These are phyloP conservation scores for Priceomyces medius DNA, from an alignment of 805 yeast species.

Conservation along the genomic window DNA sequence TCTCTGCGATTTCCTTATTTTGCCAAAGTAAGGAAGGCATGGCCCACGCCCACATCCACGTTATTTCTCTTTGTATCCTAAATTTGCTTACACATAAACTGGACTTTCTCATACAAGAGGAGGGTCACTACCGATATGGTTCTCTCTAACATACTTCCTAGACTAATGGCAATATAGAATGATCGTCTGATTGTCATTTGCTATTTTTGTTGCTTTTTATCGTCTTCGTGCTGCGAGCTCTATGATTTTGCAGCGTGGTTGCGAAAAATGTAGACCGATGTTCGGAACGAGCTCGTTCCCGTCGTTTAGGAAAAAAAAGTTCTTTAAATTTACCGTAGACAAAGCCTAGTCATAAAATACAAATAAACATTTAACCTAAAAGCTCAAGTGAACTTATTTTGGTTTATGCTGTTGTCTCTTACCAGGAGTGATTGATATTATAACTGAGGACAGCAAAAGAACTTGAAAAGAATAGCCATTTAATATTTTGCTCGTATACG, in stretches of 20 bases:
- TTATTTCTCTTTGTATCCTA: too few relatives aligned
- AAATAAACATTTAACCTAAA: background rate
- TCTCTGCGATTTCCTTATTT: too few relatives aligned
- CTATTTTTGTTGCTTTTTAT: background rate
- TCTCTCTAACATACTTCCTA: too few relatives aligned
- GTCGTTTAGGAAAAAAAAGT: conserved; percentile 3
- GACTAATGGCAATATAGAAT: too few relatives aligned
- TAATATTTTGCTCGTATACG: background rate
- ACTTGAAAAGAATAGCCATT: background rate
- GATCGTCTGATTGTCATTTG: background rate
- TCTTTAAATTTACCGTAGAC: background rate
- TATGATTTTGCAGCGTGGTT: conserved; percentile 1
- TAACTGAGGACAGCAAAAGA: background rate
- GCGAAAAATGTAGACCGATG: conserved; percentile 5
- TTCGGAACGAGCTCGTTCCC: conserved; percentile 7
- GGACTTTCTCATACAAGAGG: too few relatives aligned
- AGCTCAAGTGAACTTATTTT: background rate
- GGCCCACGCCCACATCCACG: background rate
- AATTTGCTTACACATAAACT: too few relatives aligned
- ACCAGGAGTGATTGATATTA: background rate
- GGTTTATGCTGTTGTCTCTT: background rate
- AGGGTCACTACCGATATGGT: too few relatives aligned
- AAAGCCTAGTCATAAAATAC: background rate
- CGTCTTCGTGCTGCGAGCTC: background rate
- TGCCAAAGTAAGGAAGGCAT: too few relatives aligned